Evolutionary conservation across 257 asterid genomes (phyloP), one percentile per base, ranked within the genome.

Genomic region (Cinchona pubescens): DNA sequence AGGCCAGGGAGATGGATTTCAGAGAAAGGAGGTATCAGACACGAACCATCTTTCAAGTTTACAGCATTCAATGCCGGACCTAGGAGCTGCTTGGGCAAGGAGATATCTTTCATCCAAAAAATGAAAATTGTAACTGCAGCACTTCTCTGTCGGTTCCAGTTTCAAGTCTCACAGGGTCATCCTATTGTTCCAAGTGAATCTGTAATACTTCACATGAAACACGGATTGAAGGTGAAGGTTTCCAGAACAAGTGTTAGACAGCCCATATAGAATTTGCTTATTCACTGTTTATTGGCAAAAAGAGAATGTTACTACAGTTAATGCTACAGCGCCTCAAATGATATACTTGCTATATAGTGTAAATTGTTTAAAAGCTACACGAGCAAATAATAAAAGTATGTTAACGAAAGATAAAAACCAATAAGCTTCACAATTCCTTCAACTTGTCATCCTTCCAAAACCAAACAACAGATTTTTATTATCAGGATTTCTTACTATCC

Each of bases 51-150:
- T 0, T 43, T 12, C 37, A 35, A 27, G 69, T 80, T 58, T 37
- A 45, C 75, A 32, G 81, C 78, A 8, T 80, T 80, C 61, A 78
- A 68, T 19, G 78, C 75, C 0, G 84, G 84, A 2, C 84, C 81
- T 37, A 76, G 84, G 56, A 34, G 58, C 12, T 80, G 84, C 21
- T 16, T 72, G 12, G 84, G 84, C 14, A 80, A 76, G 68, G 81
- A 80, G 32, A 43, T 66, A 7, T 66, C 49, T 37, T 64, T 64
- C 71, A 38, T 66, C 71, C 71, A n/a, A n/a, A n/a, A 66, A 40
- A 66, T 66, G 71, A 66, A 66, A 66, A 66, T 66, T 66, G 71
- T 66, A 21, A 53, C 71, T 21, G 71, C 34, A 21, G 71, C 71
- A 32, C 43, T 66, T 11, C 11, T 66, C 71, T 66, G 53, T 16